Evolutionary conservation across 2,329 filamentous ascomycete genomes (phyloP).

Genomic region (Hypoxylon sp.): DNA sequence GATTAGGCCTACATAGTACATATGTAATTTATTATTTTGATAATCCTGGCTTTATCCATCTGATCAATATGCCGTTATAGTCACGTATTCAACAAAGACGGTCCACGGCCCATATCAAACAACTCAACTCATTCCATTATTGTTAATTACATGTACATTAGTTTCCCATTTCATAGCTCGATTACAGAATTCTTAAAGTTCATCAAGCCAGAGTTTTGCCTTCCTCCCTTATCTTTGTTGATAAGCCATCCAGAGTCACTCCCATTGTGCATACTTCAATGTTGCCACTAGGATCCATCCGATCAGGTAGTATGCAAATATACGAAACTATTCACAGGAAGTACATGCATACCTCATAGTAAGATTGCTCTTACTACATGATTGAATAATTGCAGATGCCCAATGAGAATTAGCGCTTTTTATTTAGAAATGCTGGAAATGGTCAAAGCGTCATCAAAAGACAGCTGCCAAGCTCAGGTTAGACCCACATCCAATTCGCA

Average conservation of each 20-base stretch:
- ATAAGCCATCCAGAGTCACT: background rate
- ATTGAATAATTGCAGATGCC: background rate
- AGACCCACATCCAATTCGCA: slow-evolving; percentile 20
- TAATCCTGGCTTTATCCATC: background rate
- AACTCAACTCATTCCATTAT: background rate
- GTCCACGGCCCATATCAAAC: background rate
- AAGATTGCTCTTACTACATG: slow-evolving; percentile 2
- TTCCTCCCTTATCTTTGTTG: background rate
- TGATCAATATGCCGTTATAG: background rate
- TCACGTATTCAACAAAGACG: background rate
- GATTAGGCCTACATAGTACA: slow-evolving; percentile 1
- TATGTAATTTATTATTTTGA: background rate
- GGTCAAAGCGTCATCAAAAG: slow-evolving; percentile 8
- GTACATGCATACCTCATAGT: background rate
- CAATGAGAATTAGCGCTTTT: slow-evolving; percentile 7
- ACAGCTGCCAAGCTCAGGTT: slow-evolving; percentile 1
- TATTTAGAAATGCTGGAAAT: slow-evolving; percentile 3
- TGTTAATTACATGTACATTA: background rate
- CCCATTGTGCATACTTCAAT: background rate
- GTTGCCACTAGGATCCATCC: background rate
- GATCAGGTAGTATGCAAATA: slow-evolving; percentile 2
- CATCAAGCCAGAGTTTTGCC: background rate
- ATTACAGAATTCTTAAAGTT: background rate
- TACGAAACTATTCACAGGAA: background rate
- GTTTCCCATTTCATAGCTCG: background rate